A percentile compares a stretch with the other conserved stretches of the same genome.
Evolutionary conservation across 1,284 basidiomycete species (phyloP).

Genomic region (Tranzscheliella williamsii): DNA sequence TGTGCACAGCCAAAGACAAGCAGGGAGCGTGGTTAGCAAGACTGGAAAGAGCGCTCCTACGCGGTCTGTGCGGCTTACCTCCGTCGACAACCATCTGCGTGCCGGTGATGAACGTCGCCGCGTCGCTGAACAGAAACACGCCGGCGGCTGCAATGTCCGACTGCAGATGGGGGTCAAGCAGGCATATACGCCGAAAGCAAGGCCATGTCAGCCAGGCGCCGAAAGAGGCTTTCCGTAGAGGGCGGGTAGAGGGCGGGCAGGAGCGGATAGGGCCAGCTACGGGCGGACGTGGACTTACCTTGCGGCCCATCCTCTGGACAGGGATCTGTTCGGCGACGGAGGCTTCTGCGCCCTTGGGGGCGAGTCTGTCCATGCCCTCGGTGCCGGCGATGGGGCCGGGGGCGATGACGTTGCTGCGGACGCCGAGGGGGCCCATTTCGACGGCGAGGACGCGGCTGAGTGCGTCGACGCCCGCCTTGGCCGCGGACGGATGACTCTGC

Average conservation of each 20-base stretch:
- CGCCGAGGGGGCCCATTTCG: constrained; percentile 89
- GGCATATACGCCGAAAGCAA: no score
- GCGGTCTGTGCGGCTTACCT: no score
- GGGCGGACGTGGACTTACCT: constrained; percentile 21
- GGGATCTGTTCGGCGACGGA: constrained; percentile 43
- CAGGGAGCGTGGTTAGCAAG: no score
- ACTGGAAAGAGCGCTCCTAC: no score
- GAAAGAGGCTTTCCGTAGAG: no score
- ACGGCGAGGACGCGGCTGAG: constrained; percentile 81
- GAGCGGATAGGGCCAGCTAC: no score
- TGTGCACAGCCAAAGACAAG: no score
- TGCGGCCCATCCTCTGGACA: constrained; percentile 54
- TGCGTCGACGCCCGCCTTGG: constrained; percentile 92
- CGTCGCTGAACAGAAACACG: constrained; percentile 85
- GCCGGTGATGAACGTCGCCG: constrained; percentile 79
- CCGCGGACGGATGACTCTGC: constrained; percentile 90
- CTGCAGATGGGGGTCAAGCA: no score
- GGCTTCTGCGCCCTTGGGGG: constrained; percentile 63
- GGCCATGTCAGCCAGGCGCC: no score
- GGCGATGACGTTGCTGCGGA: constrained; percentile 87
- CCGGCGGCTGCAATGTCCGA: constrained; percentile 79
- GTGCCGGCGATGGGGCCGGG: constrained; percentile 83
- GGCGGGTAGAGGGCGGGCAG: no score
- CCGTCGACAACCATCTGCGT: constrained; percentile 53
- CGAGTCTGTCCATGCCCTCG: constrained; percentile 78